Percentiles rank a stretch among this genome's conserved stretches.
phyloP scores from a whole-genome alignment of 1,139 yeast species.

The Tardiomyces depauwii region DNA sequence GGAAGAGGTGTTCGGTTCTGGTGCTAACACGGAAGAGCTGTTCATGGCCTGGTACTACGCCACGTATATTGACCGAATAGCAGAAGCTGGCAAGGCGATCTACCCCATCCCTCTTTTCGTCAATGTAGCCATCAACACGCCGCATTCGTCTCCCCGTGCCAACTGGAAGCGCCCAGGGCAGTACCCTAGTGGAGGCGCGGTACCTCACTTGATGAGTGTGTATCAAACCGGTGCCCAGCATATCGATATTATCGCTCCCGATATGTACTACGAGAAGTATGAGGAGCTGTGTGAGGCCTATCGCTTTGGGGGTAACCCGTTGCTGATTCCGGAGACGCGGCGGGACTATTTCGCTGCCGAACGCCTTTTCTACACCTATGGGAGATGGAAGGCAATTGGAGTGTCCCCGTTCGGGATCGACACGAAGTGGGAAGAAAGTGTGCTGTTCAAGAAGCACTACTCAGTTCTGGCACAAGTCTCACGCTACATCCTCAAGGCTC shows the following conservation, averaged over 20 bases:
- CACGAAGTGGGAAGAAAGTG: conserved; percentile 4
- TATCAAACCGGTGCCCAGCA: conserved; percentile 3
- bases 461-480: conserved; percentile 4
- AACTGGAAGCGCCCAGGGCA: conserved; percentile 5
- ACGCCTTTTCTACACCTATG: conserved; percentile 5
- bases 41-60: conserved; percentile 10
- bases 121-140: conserved; percentile 5
- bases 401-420: conserved; percentile 8
- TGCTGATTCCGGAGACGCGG: conserved; percentile 6
- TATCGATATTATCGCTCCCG: conserved; percentile 5
- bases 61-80: conserved; percentile 5
- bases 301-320: conserved; percentile 4
- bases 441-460: conserved; percentile 4
- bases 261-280: conserved; percentile 5
- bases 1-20: conserved; percentile 7
- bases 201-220: conserved; percentile 6
- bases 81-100: conserved; percentile 3
- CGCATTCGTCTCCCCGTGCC: conserved; percentile 1
- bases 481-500: conserved; percentile 4
- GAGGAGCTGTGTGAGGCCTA: conserved; percentile 4
- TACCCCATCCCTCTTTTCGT: conserved; percentile 6
- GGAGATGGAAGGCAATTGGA: conserved; percentile 7
- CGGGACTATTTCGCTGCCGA: conserved; percentile 6
- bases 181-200: conserved; percentile 8
- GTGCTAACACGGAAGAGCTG: conserved; percentile 6